These are phyloP conservation scores for Blastobotrys apis DNA, from an alignment of 1,139 yeast species.

Conservation along the genomic window DNA sequence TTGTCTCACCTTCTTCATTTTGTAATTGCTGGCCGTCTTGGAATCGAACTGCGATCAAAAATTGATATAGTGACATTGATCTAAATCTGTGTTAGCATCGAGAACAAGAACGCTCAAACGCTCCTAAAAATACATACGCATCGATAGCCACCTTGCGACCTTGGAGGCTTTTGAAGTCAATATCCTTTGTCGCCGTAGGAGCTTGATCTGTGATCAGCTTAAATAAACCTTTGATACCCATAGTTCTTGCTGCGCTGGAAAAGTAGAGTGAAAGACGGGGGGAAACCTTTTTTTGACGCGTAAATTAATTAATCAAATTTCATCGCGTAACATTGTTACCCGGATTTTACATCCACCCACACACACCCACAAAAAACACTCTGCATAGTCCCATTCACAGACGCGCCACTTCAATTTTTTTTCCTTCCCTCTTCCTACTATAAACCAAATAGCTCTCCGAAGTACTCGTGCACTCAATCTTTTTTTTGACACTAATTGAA, in stretches of 20 bases:
- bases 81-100: constrained; percentile 79
- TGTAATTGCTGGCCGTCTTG: constrained; percentile 94
- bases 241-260: constrained; percentile 25
- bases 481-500: too few relatives aligned
- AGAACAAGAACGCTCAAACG: constrained; percentile 90
- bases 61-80: constrained; percentile 93
- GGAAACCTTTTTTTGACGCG: too few relatives aligned
- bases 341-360: too few relatives aligned
- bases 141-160: constrained; percentile 91
- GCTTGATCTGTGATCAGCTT: constrained; percentile 85
- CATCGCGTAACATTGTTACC: too few relatives aligned
- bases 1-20: constrained; percentile 85
- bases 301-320: too few relatives aligned
- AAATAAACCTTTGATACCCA: constrained; percentile 82
- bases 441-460: too few relatives aligned
- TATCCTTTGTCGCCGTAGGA: constrained; percentile 70
- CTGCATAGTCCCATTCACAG: neutral
- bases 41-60: constrained; percentile 91
- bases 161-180: constrained; percentile 78
- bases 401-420: too few relatives aligned
- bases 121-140: constrained; percentile 77
- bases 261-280: neutral
- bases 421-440: too few relatives aligned
- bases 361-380: neutral
- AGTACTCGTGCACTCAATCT: too few relatives aligned